Conservation (phyloP, 2,329 filamentous ascomycete genomes). For the Zasmidium cellare region DNA sequence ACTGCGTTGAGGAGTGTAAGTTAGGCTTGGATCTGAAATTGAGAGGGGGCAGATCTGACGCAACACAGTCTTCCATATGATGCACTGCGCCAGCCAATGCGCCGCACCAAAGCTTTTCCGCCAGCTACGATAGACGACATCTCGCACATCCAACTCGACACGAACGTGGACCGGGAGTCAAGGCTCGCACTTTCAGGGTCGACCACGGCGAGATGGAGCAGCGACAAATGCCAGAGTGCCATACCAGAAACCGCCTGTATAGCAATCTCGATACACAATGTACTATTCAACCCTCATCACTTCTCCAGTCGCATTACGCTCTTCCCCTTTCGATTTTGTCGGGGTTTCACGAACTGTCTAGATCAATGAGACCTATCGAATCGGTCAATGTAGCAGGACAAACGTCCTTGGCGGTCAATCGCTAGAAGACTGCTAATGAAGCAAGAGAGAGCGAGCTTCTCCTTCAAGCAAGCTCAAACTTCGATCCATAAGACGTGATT, state of each 20-base stretch:
- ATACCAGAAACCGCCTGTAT: conserved; percentile 31
- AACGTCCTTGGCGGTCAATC: no score
- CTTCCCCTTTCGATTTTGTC: no score
- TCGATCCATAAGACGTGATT: no score
- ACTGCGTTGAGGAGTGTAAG: conserved; percentile 99
- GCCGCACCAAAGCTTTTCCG: conserved; percentile 96
- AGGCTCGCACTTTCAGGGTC: neutral
- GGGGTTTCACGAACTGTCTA: no score
- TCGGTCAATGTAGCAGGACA: no score
- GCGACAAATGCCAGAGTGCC: neutral
- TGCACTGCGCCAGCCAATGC: conserved; percentile 90
- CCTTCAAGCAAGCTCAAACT: no score
- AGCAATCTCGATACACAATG: conserved; percentile 36
- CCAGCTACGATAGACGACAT: conserved; percentile 71
- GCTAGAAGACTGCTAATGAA: no score
- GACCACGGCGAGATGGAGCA: neutral
- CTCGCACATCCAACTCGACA: neutral
- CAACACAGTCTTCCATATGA: conserved; percentile 87
- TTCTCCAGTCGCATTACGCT: neutral
- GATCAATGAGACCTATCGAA: no score
- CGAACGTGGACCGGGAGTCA: neutral
- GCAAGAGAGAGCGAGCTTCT: no score
- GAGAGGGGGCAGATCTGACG: conserved; percentile 10
- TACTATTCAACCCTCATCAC: conserved; percentile 27
- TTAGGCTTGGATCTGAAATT: conserved; percentile 27